These are phyloP conservation scores for Lasiodiplodia hormozganensis DNA, from an alignment of 2,329 filamentous ascomycete genomes.

Conservation along the genomic window DNA sequence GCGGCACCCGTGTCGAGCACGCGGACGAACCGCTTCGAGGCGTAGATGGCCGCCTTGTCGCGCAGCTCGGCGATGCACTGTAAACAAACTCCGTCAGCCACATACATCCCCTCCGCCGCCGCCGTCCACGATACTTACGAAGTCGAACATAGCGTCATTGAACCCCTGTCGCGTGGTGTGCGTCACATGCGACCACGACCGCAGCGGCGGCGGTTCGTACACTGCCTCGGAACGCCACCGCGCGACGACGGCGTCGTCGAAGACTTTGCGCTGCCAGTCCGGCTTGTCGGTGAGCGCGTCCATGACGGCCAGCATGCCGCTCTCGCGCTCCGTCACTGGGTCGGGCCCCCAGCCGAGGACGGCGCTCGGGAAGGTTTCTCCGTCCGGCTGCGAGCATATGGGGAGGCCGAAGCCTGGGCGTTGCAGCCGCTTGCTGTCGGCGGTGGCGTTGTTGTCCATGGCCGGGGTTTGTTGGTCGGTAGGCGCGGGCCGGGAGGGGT, in stretches of 20 bases:
- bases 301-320: constrained; percentile 49
- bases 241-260: constrained; percentile 40
- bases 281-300: constrained; percentile 50
- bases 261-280: constrained; percentile 50
- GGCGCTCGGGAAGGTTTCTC: constrained; percentile 43
- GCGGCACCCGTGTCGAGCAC: constrained; percentile 53
- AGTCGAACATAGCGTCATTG: constrained; percentile 30
- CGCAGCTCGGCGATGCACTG: constrained; percentile 53
- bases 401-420: constrained; percentile 44
- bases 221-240: constrained; percentile 43
- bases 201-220: background rate
- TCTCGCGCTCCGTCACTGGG: constrained; percentile 45
- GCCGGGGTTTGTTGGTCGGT: background rate
- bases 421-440: background rate
- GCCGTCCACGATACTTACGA: too few species aligned
- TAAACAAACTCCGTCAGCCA: background rate
- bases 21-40: constrained; percentile 48
- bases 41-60: constrained; percentile 55
- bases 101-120: too few species aligned
- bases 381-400: constrained; percentile 34
- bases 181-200: background rate
- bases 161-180: constrained; percentile 28
- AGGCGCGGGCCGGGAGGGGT: background rate
- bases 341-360: constrained; percentile 43
- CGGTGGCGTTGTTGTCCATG: background rate